Base-by-base conservation (phyloP, 345 rosid species). In the Eutrema yunnanense region DNA sequence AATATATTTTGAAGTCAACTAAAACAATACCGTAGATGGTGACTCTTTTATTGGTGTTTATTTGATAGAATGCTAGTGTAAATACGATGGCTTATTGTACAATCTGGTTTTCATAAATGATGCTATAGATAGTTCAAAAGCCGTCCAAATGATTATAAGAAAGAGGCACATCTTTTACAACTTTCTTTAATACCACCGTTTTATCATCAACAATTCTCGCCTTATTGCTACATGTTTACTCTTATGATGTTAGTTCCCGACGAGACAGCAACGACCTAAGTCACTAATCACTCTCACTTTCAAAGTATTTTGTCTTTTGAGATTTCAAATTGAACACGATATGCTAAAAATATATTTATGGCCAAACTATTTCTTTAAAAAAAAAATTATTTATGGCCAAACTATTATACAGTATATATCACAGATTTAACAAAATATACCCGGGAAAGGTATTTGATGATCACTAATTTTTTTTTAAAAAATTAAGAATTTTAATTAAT, bases 201-300 rank as follows among this genome's bases (percentile, higher is more conserved):
- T 8, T 59, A 10, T 55, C 40, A 9, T 9, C 19, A 40, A 11
- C 19, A 4, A 22, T 22, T 53, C 4, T 29, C 37, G 14, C 58
- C 37, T 12, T 6, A 29, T 37, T 56, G 42, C 43, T 2, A 32
- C 19, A 59, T 4, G 22, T 10, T 40, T n/a, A 11, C 29, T 14
- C 19, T 48, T 10, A 32, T 6, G 44, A 67, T 72, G 52, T 72
- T 40, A 43, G 63, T 52, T 63, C 55, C n/a, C 10, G 30, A 33
- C 71, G 58, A 55, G 63, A 64, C 65, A 53, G 46, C 50, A 63
- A 53, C 53, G 70, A 43, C 32, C 53, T 26, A 32, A 52, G 26
- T 47, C 53, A 72, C 63, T 63, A 53, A 42, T 62, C 54, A 41
- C 62, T 42, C 12, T 72, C 62, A 6, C 27, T 51, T 60, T 59